phyloP scores from a whole-genome alignment of 345 rosid species.

The Eutrema heterophyllum region DNA sequence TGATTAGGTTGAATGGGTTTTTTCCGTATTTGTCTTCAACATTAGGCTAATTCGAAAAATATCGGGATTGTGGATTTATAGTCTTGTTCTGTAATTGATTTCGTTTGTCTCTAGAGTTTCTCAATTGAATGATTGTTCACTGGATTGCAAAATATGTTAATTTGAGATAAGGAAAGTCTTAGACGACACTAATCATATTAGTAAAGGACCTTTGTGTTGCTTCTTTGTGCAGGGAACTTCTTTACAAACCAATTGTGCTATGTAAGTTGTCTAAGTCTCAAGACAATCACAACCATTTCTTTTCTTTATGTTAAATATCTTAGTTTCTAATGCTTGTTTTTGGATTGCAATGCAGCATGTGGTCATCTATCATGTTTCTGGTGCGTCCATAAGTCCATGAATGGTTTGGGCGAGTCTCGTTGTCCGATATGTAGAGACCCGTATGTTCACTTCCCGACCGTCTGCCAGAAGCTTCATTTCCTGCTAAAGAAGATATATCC shows the following conservation, averaged over 20 bases:
- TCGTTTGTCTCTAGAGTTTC: neutral
- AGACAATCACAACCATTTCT: neutral
- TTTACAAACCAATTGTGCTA: slow-evolving; percentile 76
- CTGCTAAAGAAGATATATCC: slow-evolving; percentile 70
- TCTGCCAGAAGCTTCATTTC: slow-evolving; percentile 59
- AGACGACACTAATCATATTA: neutral
- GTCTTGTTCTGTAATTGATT: neutral
- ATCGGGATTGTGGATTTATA: neutral
- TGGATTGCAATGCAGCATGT: slow-evolving; percentile 49
- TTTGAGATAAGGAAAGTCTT: too few relatives aligned
- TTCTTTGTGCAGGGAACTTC: slow-evolving; percentile 67
- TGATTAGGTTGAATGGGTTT: neutral
- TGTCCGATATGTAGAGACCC: slow-evolving; percentile 78
- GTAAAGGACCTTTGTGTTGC: neutral
- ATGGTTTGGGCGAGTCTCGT: slow-evolving; percentile 20
- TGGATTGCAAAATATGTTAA: neutral
- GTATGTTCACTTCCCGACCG: slow-evolving; percentile 60
- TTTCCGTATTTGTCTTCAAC: neutral
- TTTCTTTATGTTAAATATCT: neutral
- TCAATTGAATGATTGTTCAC: too few relatives aligned
- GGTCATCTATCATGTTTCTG: slow-evolving; percentile 92
- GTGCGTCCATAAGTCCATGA: slow-evolving; percentile 80
- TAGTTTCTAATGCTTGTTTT: neutral
- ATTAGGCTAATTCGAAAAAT: neutral
- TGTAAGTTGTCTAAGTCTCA: slow-evolving; percentile 58